phyloP scores from a whole-genome alignment of 225 moss, liverwort and hornwort genomes.

The Physcomitrium patens region DNA sequence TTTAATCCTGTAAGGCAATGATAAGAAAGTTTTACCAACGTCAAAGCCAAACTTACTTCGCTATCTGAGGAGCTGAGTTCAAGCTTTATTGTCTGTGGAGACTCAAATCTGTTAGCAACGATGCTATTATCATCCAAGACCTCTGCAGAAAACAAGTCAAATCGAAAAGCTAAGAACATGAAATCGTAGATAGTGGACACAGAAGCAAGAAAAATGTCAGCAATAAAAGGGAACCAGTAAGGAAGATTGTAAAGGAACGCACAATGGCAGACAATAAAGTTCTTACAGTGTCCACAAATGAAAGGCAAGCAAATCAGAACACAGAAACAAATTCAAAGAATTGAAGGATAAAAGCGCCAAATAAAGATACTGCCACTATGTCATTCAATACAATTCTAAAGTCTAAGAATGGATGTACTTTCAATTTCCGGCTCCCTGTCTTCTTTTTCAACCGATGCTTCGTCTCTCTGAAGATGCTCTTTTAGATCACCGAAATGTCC shows the following conservation, averaged over 20 bases:
- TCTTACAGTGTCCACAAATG: constrained; percentile 5
- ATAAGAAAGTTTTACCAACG: not conserved
- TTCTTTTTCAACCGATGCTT: constrained; percentile 48
- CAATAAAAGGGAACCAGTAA: not conserved
- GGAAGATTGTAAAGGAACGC: constrained; percentile 14
- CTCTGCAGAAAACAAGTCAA: constrained; percentile 50
- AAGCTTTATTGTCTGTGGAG: constrained; percentile 48
- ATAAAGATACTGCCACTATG: constrained; percentile 11
- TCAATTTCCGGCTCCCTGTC: constrained; percentile 50
- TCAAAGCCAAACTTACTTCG: constrained; percentile 34
- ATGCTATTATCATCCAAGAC: constrained; percentile 51
- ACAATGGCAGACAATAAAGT: constrained; percentile 12
- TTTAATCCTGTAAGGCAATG: no score
- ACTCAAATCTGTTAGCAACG: constrained; percentile 46
- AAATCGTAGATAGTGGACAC: not conserved
- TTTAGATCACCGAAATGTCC: constrained; percentile 59
- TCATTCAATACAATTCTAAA: constrained; percentile 9
- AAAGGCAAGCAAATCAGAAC: constrained; percentile 8
- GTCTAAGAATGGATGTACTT: constrained; percentile 56
- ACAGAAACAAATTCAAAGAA: not conserved
- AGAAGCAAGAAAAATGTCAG: constrained; percentile 14
- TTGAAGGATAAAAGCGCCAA: constrained; percentile 12
- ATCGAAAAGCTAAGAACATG: not conserved
- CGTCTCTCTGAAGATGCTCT: constrained; percentile 60
- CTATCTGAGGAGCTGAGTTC: constrained; percentile 44